Conservation (phyloP, 2,329 filamentous ascomycete species). For the Colletotrichum aenigma region DNA sequence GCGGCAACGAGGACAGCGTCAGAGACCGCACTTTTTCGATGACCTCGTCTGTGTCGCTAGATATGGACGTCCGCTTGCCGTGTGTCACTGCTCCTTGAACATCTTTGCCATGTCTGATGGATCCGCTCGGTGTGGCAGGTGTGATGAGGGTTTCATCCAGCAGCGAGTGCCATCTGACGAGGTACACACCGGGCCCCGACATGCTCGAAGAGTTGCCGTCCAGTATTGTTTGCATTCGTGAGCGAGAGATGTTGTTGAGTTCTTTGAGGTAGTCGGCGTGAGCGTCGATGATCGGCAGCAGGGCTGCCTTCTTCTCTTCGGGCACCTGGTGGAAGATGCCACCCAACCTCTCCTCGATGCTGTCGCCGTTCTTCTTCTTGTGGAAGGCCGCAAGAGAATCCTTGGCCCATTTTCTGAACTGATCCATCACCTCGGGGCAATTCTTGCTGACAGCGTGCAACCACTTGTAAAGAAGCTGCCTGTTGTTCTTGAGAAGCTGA, state of each 20-base stretch:
- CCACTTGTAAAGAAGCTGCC: conserved; percentile 69
- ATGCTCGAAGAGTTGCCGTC: conserved; percentile 36
- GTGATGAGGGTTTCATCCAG: conserved; percentile 74
- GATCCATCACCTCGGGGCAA: conserved; percentile 67
- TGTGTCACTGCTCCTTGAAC: conserved; percentile 47
- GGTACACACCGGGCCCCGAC: conserved; percentile 73
- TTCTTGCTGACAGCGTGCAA: conserved; percentile 72
- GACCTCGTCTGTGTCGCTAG: conserved; percentile 26
- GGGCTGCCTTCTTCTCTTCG: conserved; percentile 41
- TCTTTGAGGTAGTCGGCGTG: conserved; percentile 65
- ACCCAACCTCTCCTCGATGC: conserved; percentile 43
- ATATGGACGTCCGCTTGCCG: conserved; percentile 46
- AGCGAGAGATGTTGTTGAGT: conserved; percentile 57
- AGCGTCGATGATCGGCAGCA: conserved; percentile 60
- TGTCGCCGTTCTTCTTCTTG: conserved; percentile 25
- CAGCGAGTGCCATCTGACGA: conserved; percentile 73
- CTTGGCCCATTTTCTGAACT: conserved; percentile 66
- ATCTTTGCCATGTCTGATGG: conserved; percentile 57
- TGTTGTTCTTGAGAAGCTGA: conserved; percentile 67
- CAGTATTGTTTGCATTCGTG: conserved; percentile 63
- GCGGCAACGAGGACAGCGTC: conserved; percentile 29
- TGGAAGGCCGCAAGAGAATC: conserved; percentile 62
- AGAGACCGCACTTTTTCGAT: conserved; percentile 29
- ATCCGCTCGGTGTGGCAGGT: conserved; percentile 57
- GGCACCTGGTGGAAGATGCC: conserved; percentile 52